Evolutionary conservation across 768 basidiomycete genomes (phyloP), one percentile per base, ranked within the genome.

Genomic region (Rhodotorula toruloides): DNA sequence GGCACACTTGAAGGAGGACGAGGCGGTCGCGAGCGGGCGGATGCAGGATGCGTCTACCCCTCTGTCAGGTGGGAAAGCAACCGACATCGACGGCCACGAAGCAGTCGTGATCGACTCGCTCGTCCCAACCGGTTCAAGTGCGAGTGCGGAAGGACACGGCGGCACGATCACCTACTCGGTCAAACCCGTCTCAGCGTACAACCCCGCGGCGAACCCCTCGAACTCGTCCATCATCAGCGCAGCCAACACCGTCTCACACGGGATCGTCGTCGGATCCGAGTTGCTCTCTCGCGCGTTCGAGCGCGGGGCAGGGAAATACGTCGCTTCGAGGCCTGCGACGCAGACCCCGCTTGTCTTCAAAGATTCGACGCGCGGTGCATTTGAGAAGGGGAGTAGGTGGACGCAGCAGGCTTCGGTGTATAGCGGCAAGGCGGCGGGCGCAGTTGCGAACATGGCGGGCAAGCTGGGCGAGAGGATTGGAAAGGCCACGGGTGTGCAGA

Each of bases 21-120:
- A 40, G 7, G 10, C 32, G n/a, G 12, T 63, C 40, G 37, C 31
- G n/a, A 10, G 6, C 16, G 68, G 60, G 0, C 2, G 37, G 21
- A 43, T 40, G 46, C 44, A 37, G 36, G 63, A 69, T 22, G 36
- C n/a, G 42, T 32, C 54, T 32, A 43, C 37, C 22, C 3, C 29
- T 9, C 2, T 17, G 16, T 0, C 13, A 1, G 39, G 34, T 9
- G 17, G 39, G 43, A 50, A 34, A 14, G 25, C 31, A 9, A 32
- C 27, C 50, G 36, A 27, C 39, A 34, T 70, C 17, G 68, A 62
- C 32, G 61, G 57, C 5, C 53, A 63, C 34, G 68, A 65, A 27
- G 56, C 68, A 7, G 68, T 70, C 52, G 68, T 70, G 7, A 66
- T 70, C 42, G 61, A 65, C 34, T 43, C 63, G 25, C 25, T 47